phyloP scores from a whole-genome alignment of 441 rosid species.

The Theobroma grandiflorum region DNA sequence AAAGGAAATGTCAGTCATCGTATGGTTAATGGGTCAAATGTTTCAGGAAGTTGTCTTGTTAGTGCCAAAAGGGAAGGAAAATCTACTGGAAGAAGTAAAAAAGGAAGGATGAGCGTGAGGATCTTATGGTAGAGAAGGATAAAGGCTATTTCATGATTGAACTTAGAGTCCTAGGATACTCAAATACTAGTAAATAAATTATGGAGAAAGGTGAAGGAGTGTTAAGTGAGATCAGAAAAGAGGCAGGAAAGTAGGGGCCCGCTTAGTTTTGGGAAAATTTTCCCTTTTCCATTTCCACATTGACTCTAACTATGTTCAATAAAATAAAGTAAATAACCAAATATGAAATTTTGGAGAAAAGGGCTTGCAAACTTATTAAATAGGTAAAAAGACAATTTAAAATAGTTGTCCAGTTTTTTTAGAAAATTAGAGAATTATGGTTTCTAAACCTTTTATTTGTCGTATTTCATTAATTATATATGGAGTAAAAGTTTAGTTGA shows the following conservation, averaged over 20 bases:
- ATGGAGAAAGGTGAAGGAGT: background rate
- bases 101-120: background rate
- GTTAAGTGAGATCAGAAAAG: background rate
- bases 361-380: background rate
- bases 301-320: slow-evolving; percentile 1
- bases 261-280: background rate
- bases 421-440: background rate
- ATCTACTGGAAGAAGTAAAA: background rate
- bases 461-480: background rate
- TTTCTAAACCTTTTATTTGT: background rate
- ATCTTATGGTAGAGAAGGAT: background rate
- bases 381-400: background rate
- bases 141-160: background rate
- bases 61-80: slow-evolving; percentile 10
- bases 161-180: background rate
- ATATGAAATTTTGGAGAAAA: background rate
- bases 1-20: slow-evolving; percentile 2
- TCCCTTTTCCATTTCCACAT: background rate
- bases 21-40: background rate
- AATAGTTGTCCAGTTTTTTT: background rate
- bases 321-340: background rate
- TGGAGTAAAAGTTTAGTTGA: background rate
- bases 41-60: slow-evolving; percentile 11
- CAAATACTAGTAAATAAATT: background rate
- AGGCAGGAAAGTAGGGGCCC: background rate